Conservation (phyloP, 2,329 filamentous ascomycete species). For the Tolypocladium endophyticum region DNA sequence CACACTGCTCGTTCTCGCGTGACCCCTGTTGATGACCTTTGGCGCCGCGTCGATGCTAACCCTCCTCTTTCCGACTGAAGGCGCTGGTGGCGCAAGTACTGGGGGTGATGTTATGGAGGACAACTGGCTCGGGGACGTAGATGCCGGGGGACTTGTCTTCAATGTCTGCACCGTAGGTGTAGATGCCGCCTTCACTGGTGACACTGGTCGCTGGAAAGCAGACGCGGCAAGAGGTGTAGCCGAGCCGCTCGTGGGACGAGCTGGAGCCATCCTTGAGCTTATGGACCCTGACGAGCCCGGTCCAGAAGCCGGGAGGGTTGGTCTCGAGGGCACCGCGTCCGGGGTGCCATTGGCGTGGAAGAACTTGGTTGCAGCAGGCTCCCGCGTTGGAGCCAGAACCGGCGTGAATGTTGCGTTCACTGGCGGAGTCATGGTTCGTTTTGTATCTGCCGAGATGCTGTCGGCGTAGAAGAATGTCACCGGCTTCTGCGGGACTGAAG, state of each 20-base stretch:
- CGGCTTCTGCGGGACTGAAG: conserved; percentile 32
- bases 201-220: conserved; percentile 32
- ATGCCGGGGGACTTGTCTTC: conserved; percentile 9
- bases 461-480: conserved; percentile 49
- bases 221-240: conserved; percentile 9
- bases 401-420: conserved; percentile 20
- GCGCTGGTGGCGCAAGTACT: conserved; percentile 19
- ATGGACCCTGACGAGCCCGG: conserved; percentile 36
- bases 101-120: conserved; percentile 24
- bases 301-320: conserved; percentile 23
- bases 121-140: conserved; percentile 15
- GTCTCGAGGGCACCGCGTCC: conserved; percentile 27
- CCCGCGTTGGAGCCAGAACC: conserved; percentile 21
- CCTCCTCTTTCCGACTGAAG: conserved; percentile 24
- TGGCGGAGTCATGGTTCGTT: conserved; percentile 20
- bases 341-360: conserved; percentile 62
- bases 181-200: conserved; percentile 36
- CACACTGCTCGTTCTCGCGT: conserved; percentile 31
- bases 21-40: conserved; percentile 20
- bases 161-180: conserved; percentile 8
- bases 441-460: conserved; percentile 30
- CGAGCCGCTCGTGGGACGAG: conserved; percentile 25
- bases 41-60: conserved; percentile 32
- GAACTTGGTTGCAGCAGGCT: conserved; percentile 50
- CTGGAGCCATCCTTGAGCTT: conserved; percentile 29